A percentile compares a stretch with the other conserved stretches of the same genome.
These are phyloP conservation scores for Trypanosoma avium DNA, from an alignment of 208 protist species.

Conservation along the genomic window DNA sequence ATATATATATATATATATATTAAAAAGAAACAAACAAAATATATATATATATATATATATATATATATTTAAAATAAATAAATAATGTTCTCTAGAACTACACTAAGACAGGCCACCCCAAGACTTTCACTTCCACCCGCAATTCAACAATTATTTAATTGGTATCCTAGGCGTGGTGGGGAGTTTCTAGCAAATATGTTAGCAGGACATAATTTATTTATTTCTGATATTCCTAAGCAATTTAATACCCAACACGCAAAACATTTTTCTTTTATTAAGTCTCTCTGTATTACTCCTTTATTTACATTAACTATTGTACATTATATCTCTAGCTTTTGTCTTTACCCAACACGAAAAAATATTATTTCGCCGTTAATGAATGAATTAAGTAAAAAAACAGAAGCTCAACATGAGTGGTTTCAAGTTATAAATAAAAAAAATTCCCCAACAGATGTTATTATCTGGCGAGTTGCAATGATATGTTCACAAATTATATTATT, in stretches of 20 bases:
- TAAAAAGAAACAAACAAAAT: too few species aligned
- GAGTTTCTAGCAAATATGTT: slow-evolving; percentile 72
- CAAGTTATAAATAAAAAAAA: slow-evolving; percentile 47
- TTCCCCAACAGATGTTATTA: slow-evolving; percentile 41
- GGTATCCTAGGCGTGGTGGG: slow-evolving; percentile 65
- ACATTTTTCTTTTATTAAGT: slow-evolving; percentile 77
- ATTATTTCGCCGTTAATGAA: slow-evolving; percentile 48
- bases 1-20: too few species aligned
- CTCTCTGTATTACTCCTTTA: slow-evolving; percentile 61
- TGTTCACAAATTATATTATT: slow-evolving; percentile 59
- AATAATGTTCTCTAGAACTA: slow-evolving; percentile 6
- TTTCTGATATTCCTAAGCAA: slow-evolving; percentile 65
- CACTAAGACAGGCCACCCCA: neutral
- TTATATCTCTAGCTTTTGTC: slow-evolving; percentile 80
- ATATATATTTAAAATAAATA: neutral
- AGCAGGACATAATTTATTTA: slow-evolving; percentile 78
- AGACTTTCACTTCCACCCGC: neutral
- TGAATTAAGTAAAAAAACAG: slow-evolving; percentile 49
- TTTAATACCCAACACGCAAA: slow-evolving; percentile 64
- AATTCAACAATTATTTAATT: slow-evolving; percentile 20
- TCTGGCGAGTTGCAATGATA: slow-evolving; percentile 49
- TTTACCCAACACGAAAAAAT: slow-evolving; percentile 46
- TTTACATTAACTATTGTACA: slow-evolving; percentile 78
- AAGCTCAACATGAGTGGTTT: slow-evolving; percentile 54
- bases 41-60: too few species aligned